Percentiles rank a stretch among this genome's conserved stretches.
Evolutionary conservation across 2,329 filamentous ascomycete genomes (phyloP).

Genomic region (Cytospora paraplurivora): DNA sequence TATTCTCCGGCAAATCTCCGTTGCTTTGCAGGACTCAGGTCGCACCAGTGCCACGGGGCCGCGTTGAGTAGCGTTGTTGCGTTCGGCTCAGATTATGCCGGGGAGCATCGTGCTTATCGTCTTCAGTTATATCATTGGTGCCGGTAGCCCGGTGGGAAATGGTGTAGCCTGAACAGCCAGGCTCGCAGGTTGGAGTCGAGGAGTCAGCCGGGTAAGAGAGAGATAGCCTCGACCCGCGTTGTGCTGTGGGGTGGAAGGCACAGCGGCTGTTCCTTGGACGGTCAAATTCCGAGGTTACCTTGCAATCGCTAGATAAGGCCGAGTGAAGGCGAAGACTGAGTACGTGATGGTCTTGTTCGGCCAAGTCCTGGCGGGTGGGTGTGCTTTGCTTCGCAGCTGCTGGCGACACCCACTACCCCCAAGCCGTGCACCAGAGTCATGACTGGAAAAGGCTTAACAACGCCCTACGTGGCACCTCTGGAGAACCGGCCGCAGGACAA

Average conservation of each 20-base stretch:
- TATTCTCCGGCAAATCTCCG: not conserved
- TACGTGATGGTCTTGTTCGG: not conserved
- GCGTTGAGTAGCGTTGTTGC: too few relatives aligned
- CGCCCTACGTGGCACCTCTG: slow-evolving; percentile 4
- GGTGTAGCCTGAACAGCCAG: too few relatives aligned
- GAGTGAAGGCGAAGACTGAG: not conserved
- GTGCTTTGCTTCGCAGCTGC: not conserved
- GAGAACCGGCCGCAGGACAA: slow-evolving; percentile 5
- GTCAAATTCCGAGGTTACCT: not conserved
- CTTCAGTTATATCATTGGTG: too few relatives aligned
- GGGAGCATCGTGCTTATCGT: too few relatives aligned
- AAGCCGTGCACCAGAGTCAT: not conserved
- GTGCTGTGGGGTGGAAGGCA: not conserved
- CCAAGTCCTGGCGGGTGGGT: not conserved
- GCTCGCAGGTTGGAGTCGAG: too few relatives aligned
- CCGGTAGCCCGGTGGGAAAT: too few relatives aligned
- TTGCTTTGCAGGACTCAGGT: too few relatives aligned
- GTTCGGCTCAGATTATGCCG: too few relatives aligned
- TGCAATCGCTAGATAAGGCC: not conserved
- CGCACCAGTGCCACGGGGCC: too few relatives aligned
- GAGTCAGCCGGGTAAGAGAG: not conserved
- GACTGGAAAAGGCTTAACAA: not conserved
- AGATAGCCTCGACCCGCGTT: not conserved
- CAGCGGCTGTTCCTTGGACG: not conserved
- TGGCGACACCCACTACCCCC: not conserved